Evolutionary conservation across 2,329 filamentous ascomycete species (phyloP).

Genomic region (Meredithiella fracta): DNA sequence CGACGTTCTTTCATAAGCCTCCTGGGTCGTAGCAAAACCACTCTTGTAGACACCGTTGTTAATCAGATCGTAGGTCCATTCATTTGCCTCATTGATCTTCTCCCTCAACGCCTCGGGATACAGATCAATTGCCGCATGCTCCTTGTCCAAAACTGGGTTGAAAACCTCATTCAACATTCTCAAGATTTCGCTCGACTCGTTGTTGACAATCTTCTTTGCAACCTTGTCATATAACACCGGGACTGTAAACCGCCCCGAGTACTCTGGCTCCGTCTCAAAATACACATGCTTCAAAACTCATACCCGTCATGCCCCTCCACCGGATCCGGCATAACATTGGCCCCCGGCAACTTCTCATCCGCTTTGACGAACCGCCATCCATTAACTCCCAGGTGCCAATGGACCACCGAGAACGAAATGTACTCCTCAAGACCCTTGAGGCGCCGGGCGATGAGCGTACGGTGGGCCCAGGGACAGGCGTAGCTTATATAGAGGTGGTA

Average conservation of each 20-base stretch:
- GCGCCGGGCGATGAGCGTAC: constrained; percentile 71
- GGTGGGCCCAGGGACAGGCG: constrained; percentile 86
- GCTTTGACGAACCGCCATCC: constrained; percentile 65
- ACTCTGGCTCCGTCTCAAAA: constrained; percentile 55
- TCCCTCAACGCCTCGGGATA: constrained; percentile 47
- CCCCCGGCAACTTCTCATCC: constrained; percentile 38
- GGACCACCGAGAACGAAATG: constrained; percentile 64
- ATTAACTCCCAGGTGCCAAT: constrained; percentile 65
- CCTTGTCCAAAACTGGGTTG: constrained; percentile 47
- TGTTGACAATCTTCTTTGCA: constrained; percentile 63
- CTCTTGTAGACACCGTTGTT: constrained; percentile 60
- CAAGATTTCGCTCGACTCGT: constrained; percentile 84
- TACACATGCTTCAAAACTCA: constrained; percentile 63
- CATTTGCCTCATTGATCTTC: constrained; percentile 61
- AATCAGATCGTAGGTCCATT: constrained; percentile 62
- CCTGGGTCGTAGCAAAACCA: constrained; percentile 72
- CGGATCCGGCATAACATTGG: constrained; percentile 50
- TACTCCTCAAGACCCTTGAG: constrained; percentile 85
- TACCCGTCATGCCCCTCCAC: constrained; percentile 54
- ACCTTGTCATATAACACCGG: constrained; percentile 74
- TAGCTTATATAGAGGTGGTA: constrained; percentile 95
- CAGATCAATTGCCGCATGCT: constrained; percentile 45
- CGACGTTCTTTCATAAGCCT: constrained; percentile 66
- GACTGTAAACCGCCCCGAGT: constrained; percentile 69
- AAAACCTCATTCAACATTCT: constrained; percentile 72